Base-by-base conservation (phyloP, 1,284 basidiomycete genomes). In the Flammula alnicola region DNA sequence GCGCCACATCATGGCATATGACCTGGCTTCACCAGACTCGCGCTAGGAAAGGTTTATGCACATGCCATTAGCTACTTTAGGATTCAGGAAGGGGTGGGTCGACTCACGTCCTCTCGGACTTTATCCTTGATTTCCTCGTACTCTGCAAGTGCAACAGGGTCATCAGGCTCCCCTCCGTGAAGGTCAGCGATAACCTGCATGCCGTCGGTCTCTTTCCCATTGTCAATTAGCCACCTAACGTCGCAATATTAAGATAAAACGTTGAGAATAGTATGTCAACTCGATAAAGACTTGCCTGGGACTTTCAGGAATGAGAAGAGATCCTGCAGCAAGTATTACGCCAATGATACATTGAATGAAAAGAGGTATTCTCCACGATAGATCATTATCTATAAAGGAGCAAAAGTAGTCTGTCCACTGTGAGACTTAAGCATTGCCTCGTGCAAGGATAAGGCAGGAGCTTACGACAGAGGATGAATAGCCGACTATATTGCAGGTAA, bases 401-500 rank as follows among this genome's bases (percentile, higher is more conserved):
- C 89, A 92, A 59, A 92, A 91, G 69, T 98, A 99, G 69, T 96
- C 96, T 52, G 89, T 84, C 95, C 95, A 98, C 90, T 94, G 57
- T 38, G n/a, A 29, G 46, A 39, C 39, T 12, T 42, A 5, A 54
- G 37, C n/a, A 37, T 6, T 16, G 20, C 14, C 20, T 35, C 20
- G 12, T 48, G 19, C 8, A 14, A 25, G 27, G 31, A 32, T 10
- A 10, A 44, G 37, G 47, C 44, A 51, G 54, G 44, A 20, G 76
- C 90, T 56, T 73, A 94, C 93, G 54, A 98, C 94, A 14, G 93
- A 96, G 49, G 85, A 85, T n/a, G 94, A 88, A 67, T 99, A 99
- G 39, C 96, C 96, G 51, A 94, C 77, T 60, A 98, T 90, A 64
- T 95, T 94, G 47, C 87, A 89, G 0, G 96, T 98, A 67, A 98